Evolutionary conservation across 306 rosid genomes (phyloP).

Genomic region (Aeschynomene evenia): DNA sequence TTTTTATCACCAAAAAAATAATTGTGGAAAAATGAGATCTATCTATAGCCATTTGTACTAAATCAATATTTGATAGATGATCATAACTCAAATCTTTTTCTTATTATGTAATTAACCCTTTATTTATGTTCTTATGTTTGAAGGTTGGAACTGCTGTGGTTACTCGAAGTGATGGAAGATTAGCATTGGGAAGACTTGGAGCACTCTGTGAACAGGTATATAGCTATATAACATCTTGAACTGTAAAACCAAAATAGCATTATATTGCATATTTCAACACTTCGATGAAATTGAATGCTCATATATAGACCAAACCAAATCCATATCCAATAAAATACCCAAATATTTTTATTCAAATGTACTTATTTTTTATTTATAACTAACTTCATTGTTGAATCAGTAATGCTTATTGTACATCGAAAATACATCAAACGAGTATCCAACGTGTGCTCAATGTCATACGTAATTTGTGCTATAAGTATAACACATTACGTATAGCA

Average conservation of each 20-base stretch:
- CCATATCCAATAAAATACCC: background rate
- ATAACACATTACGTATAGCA: too few species aligned
- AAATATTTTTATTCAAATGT: background rate
- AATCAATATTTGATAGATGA: background rate
- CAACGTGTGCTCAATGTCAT: too few species aligned
- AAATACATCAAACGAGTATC: too few species aligned
- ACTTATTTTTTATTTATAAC: too few species aligned
- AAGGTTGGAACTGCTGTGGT: slow-evolving; percentile 99
- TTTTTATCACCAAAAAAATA: too few species aligned
- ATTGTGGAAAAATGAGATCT: slow-evolving; percentile 22
- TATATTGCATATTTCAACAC: background rate
- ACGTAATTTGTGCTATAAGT: too few species aligned
- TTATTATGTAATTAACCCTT: background rate
- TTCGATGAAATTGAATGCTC: background rate
- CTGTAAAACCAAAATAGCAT: background rate
- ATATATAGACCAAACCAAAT: background rate
- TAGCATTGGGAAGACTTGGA: slow-evolving; percentile 92
- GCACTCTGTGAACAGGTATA: slow-evolving; percentile 90
- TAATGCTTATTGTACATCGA: too few species aligned
- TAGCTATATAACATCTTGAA: background rate
- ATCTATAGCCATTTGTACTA: background rate
- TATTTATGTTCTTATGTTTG: slow-evolving; percentile 2
- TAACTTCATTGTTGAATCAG: too few species aligned
- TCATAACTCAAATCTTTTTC: background rate
- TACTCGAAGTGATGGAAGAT: slow-evolving; percentile 86